Evolutionary conservation across 257 asterid species (phyloP).

Genomic region (Solanum etuberosum): DNA sequence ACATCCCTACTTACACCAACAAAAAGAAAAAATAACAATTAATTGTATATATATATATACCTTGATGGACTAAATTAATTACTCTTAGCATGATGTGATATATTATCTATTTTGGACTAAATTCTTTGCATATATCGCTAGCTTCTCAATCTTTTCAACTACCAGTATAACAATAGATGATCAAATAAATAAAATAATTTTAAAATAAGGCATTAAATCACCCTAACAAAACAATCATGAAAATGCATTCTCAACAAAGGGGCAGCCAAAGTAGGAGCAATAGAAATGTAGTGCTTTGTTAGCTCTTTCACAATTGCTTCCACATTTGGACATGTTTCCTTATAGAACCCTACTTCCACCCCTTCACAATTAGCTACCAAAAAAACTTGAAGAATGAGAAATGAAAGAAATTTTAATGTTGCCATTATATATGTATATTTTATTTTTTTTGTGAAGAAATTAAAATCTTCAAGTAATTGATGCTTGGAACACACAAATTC

Average conservation of each 20-base stretch:
- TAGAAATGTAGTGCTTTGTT: constrained; percentile 5
- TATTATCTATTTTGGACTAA: too few relatives aligned
- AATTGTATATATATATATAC: too few relatives aligned
- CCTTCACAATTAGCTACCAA: too few relatives aligned
- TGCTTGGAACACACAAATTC: background rate
- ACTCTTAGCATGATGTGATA: too few relatives aligned
- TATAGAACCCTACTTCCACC: constrained; percentile 11
- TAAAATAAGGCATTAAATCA: background rate
- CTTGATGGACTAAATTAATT: too few relatives aligned
- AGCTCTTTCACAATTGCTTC: constrained; percentile 16
- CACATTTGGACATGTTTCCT: constrained; percentile 26
- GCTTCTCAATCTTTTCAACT: too few relatives aligned
- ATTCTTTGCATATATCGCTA: too few relatives aligned
- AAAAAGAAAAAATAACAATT: background rate
- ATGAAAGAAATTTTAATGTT: too few relatives aligned
- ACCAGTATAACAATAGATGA: too few relatives aligned
- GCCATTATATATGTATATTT: too few relatives aligned
- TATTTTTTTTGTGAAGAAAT: background rate
- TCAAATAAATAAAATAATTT: too few relatives aligned
- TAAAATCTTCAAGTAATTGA: background rate
- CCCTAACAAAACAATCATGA: constrained; percentile 65
- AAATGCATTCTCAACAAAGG: constrained; percentile 53
- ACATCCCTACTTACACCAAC: constrained; percentile 32
- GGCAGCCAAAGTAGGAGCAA: constrained; percentile 42
- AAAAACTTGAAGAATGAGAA: too few relatives aligned